Conservation (phyloP, 2,329 filamentous ascomycete genomes). For the Pyricularia pennisetigena region DNA sequence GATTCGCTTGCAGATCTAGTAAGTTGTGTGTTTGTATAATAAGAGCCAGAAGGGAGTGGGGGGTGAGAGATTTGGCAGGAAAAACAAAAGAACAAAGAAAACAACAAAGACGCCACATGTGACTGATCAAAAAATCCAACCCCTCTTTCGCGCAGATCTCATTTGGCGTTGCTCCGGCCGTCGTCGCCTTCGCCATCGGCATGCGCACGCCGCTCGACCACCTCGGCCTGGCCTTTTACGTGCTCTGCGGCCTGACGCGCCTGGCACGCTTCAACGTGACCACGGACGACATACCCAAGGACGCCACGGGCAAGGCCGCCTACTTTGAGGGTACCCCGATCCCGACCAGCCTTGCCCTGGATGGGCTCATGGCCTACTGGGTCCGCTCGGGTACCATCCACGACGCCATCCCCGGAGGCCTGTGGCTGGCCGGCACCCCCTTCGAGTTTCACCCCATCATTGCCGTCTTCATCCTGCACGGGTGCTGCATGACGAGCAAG, state of each 20-base stretch:
- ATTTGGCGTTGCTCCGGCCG: conserved; percentile 85
- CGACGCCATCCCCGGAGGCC: conserved; percentile 67
- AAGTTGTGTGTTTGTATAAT: too few species aligned
- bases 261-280: conserved; percentile 98
- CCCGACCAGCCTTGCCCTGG: conserved; percentile 76
- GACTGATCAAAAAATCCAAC: not conserved
- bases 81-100: not conserved
- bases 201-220: conserved; percentile 79
- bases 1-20: conserved; percentile 94
- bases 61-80: not conserved
- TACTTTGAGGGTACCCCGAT: conserved; percentile 98
- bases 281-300: conserved; percentile 80
- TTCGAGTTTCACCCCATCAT: conserved; percentile 81
- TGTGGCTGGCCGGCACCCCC: conserved; percentile 53
- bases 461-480: conserved; percentile 75
- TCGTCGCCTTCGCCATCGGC: conserved; percentile 80
- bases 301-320: conserved; percentile 78
- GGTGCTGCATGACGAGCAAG: conserved; percentile 91
- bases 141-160: conserved; percentile 56
- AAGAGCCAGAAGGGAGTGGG: too few species aligned
- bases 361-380: conserved; percentile 83
- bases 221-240: conserved; percentile 72
- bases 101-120: not conserved
- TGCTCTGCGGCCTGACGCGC: conserved; percentile 86
- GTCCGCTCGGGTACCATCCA: conserved; percentile 71